Conservation (phyloP, 106 monocot genomes). For the Acorus calamus region DNA sequence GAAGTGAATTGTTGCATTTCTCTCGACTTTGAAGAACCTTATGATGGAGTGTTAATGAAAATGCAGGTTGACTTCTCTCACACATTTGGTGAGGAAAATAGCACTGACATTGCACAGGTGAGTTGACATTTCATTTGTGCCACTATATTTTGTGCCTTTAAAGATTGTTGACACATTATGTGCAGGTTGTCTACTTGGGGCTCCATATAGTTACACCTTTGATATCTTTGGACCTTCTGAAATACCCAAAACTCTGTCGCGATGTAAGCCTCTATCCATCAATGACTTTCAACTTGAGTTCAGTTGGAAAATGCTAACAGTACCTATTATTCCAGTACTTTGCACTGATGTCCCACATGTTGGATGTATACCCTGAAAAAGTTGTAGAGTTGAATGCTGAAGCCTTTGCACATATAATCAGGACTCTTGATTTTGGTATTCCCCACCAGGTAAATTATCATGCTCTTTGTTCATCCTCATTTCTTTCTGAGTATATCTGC, state of each 20-base stretch:
- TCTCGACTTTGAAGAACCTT: not conserved
- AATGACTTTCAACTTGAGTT: too few relatives aligned
- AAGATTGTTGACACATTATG: conserved; percentile 3
- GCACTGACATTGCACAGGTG: conserved; percentile 74
- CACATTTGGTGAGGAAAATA: conserved; percentile 34
- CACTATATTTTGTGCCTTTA: too few relatives aligned
- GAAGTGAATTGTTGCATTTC: not conserved
- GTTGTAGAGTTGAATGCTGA: conserved; percentile 63
- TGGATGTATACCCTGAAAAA: conserved; percentile 98
- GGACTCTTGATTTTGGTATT: conserved; percentile 70
- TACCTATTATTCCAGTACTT: conserved; percentile 60
- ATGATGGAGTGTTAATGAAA: conserved; percentile 7
- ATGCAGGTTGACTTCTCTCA: conserved; percentile 84
- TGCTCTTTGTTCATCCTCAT: conserved; percentile 2
- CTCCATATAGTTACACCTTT: conserved; percentile 77
- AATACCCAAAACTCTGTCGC: conserved; percentile 79
- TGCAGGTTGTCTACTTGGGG: conserved; percentile 86
- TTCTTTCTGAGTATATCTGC: too few relatives aligned
- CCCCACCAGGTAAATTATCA: conserved; percentile 45
- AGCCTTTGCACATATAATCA: conserved; percentile 53
- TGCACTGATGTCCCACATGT: conserved; percentile 68
- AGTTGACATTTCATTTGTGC: not conserved
- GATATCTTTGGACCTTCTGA: conserved; percentile 85
- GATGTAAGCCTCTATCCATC: conserved; percentile 36
- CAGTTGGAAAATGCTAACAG: too few relatives aligned